A percentile compares a stretch with the other conserved stretches of the same genome.
Conservation (phyloP, 1,284 basidiomycete species). For the Taiwanofungus camphoratus region DNA sequence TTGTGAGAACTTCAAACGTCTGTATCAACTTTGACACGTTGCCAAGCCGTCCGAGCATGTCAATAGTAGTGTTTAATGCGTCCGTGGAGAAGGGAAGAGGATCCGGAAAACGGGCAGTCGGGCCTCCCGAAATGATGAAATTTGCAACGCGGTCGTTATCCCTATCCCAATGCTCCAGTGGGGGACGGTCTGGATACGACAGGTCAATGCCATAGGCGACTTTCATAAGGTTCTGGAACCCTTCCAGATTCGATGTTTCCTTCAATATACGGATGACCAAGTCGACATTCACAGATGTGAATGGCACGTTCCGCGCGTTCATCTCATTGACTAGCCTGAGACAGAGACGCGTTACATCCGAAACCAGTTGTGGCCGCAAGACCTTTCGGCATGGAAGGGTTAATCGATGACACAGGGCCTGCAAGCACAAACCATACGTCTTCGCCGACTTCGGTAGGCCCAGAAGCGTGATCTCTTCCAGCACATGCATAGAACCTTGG, state of each 20-base stretch:
- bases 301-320: conserved; percentile 38
- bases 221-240: conserved; percentile 54
- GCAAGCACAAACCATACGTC: conserved; percentile 60
- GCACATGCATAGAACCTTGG: conserved; percentile 49
- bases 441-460: conserved; percentile 42
- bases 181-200: conserved; percentile 58
- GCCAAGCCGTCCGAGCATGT: conserved; percentile 55
- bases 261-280: conserved; percentile 61
- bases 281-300: conserved; percentile 57
- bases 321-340: conserved; percentile 53
- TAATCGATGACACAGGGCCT: conserved; percentile 61
- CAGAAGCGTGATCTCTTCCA: conserved; percentile 46
- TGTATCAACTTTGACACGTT: conserved; percentile 62
- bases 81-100: conserved; percentile 55
- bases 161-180: conserved; percentile 36
- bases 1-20: conserved; percentile 70
- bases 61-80: conserved; percentile 65
- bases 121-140: background rate
- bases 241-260: conserved; percentile 47
- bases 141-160: conserved; percentile 10
- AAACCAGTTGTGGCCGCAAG: conserved; percentile 29
- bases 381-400: conserved; percentile 44
- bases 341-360: conserved; percentile 41
- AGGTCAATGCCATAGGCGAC: conserved; percentile 70
- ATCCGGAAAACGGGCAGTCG: conserved; percentile 19